Percentiles rank a stretch among this genome's conserved stretches.
phyloP scores from a whole-genome alignment of 352 stramenopile species.

The Phytophthora hybrid region DNA sequence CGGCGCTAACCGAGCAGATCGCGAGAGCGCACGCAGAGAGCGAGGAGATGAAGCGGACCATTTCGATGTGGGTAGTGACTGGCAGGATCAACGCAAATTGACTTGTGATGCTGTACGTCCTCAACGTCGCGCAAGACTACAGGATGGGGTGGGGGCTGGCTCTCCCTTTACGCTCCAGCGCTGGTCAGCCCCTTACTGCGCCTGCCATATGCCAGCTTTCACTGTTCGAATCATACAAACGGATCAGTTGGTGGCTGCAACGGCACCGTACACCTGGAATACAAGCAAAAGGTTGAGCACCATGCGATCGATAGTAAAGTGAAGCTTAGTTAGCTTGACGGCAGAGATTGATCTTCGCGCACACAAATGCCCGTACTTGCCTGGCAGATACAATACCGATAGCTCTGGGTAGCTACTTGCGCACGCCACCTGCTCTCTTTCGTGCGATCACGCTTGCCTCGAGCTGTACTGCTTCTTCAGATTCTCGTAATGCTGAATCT shows the following conservation, averaged over 20 bases:
- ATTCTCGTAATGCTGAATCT: slow-evolving; percentile 90
- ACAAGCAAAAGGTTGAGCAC: slow-evolving; percentile 13
- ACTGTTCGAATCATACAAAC: slow-evolving; percentile 30
- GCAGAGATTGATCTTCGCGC: slow-evolving; percentile 12
- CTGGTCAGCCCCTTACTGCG: slow-evolving; percentile 8
- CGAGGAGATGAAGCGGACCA: slow-evolving; percentile 19
- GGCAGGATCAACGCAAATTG: slow-evolving; percentile 19
- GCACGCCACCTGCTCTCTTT: slow-evolving; percentile 3
- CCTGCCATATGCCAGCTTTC: slow-evolving; percentile 18
- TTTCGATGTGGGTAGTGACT: slow-evolving; percentile 9
- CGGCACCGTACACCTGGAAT: slow-evolving; percentile 24
- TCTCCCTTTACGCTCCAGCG: slow-evolving; percentile 25
- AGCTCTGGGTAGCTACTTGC: neutral
- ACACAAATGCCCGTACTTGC: slow-evolving; percentile 9
- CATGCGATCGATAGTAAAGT: slow-evolving; percentile 24
- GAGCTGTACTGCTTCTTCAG: slow-evolving; percentile 90
- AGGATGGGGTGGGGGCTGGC: neutral
- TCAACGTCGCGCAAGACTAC: neutral
- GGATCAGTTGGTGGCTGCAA: slow-evolving; percentile 9
- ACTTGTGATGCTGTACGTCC: slow-evolving; percentile 16
- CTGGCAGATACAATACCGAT: slow-evolving; percentile 12
- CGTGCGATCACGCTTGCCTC: slow-evolving; percentile 42
- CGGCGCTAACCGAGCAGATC: slow-evolving; percentile 19
- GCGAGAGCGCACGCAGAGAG: slow-evolving; percentile 2
- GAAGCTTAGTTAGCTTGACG: slow-evolving; percentile 6